Base-by-base conservation (phyloP, 2,329 filamentous ascomycete genomes). In the Septoria linicola region DNA sequence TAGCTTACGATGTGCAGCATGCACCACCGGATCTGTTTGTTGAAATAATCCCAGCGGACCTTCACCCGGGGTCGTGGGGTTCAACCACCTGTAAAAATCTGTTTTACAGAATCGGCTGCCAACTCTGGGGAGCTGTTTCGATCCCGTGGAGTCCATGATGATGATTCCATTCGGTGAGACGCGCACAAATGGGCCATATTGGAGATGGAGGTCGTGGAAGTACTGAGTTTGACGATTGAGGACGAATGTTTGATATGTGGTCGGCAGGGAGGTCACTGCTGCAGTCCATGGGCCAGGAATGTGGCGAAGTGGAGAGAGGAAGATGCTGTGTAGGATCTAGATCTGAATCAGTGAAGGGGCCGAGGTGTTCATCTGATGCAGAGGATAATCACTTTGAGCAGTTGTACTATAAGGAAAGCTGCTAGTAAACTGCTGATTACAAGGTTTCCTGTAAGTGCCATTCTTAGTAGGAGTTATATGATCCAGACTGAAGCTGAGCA, bases 121-220 rank as follows among this genome's bases (percentile, higher is more conserved):
- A 3, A 62, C 57, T 36, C 51, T 51, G 40, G 66, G 62, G 31
- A 66, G 63, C 14, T 61, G 48, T 30, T 58, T 61, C 52, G 62
- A 62, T n/a, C 47, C 57, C 10, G 54, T 52, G 2, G 59, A 47
- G 14, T 66, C 63, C 4, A 61, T 49, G 44, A 66, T 51, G 25
- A 62, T 45, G 4, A 64, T 41, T 40, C 66, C 64, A 4, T 58
- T 51, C 6, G 64, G 64, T 2, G 51, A 44, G n/a, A 62, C 52
- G 14, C 62, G 59, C 2, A 64, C 64, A 35, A 60, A 63, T n/a
- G 54, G 46, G 3, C 64, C 64, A 48, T 65, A 64, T 35, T 53
- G 41, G 32, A 65, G 51, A 53, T 73, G 69, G 1, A 73, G 59
- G 3, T 56, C 49, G 49, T 72, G 64, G 31, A 70, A 69, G 54